Percentiles rank a stretch among this genome's conserved stretches.
Evolutionary conservation across 345 rosid species (phyloP).

Genomic region (Corchorus capsularis): DNA sequence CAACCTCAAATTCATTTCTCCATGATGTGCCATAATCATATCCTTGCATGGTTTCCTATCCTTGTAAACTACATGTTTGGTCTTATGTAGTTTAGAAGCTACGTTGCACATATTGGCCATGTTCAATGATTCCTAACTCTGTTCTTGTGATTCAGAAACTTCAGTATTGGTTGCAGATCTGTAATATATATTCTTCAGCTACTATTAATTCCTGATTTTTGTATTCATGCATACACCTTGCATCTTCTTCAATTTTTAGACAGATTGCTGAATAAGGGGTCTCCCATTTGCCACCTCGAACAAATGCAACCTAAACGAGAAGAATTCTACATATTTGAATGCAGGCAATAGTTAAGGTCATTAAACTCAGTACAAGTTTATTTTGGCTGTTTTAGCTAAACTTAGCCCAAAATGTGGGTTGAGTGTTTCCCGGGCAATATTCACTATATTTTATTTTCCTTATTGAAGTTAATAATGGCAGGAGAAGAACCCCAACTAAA

Average conservation of each 20-base stretch:
- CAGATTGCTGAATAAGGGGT: not conserved
- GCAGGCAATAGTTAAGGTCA: not conserved
- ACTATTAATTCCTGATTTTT: not conserved
- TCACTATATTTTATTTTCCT: not conserved
- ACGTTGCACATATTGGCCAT: not conserved
- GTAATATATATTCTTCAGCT: not conserved
- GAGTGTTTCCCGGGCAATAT: not conserved
- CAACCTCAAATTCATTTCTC: not conserved
- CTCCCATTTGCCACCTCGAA: constrained; percentile 1
- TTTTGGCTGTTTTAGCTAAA: not conserved
- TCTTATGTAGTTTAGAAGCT: not conserved
- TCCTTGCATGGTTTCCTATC: not conserved
- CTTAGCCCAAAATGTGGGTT: not conserved
- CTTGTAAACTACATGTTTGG: too few species aligned
- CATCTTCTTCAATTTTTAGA: not conserved
- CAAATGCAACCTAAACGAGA: not conserved
- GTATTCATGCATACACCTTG: not conserved
- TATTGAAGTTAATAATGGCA: not conserved
- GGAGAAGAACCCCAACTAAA: not conserved
- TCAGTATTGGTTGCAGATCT: not conserved
- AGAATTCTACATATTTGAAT: not conserved
- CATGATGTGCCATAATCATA: not conserved
- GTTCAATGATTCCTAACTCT: not conserved
- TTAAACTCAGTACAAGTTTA: not conserved
- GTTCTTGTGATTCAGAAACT: not conserved